Base-by-base conservation (phyloP, 1,284 basidiomycete genomes). In the Ustilago crameri region DNA sequence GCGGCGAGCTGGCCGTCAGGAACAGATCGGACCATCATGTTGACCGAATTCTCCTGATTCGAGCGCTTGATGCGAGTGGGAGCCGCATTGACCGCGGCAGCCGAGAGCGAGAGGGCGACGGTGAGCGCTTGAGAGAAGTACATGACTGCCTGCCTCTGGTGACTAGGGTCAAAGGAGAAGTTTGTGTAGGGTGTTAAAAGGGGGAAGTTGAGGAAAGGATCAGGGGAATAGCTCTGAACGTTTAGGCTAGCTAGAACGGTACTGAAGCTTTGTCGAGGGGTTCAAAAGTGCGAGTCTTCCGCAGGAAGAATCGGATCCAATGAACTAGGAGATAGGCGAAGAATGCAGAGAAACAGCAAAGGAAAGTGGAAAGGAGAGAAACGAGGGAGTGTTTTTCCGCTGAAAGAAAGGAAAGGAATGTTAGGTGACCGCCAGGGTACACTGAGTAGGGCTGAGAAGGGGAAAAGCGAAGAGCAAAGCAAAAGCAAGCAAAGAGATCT, bases 351-450 rank as follows among this genome's bases (percentile, higher is more conserved):
- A 52, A 50, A 47, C 42, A 48, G 42, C 12, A 45, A 41, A 41
- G 37, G 14, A 27, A 51, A 44, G 30, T 5, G 14, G 23, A 49
- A 20, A 17, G 23, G n/a, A 24, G 15, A 23, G 20, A 32, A 23
- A 32, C 50, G 43, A 37, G 47, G 49, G 41, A 17, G 48, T 59
- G 57, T 58, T 64, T 51, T 47, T 49, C 57, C 50, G 54, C 49
- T 17, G 32, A 12, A 14, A 17, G 30, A 12, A 30, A 30, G 12
- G 12, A 30, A 44, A 34, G 38, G 44, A 47, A 17, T 18, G 30
- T n/a, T 24, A 55, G 44, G 69, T 73, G 69, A 73, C 69, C 69
- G 49, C 69, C 69, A 64, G 69, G 69, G 69, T 73, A 60, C 69
- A 73, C 69, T 51, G 27, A 54, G 18, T 5, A n/a, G 53, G 52